Conservation (phyloP, 805 yeast species). For the Suhomyces pyralidae region DNA sequence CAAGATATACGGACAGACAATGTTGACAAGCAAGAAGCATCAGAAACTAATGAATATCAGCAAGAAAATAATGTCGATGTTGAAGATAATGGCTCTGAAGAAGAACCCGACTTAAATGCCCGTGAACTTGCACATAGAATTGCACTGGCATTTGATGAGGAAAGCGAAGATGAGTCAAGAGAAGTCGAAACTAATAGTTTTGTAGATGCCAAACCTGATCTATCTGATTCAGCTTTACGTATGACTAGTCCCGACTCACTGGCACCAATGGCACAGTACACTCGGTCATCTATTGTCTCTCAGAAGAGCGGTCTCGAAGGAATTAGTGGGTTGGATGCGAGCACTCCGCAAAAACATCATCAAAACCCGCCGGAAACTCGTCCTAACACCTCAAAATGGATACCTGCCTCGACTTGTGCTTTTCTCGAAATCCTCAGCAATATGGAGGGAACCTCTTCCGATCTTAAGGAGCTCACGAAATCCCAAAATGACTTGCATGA, state of each 20-base stretch:
- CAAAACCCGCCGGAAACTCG: background rate
- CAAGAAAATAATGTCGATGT: background rate
- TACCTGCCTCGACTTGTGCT: conserved; percentile 7
- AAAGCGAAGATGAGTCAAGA: background rate
- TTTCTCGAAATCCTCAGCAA: conserved; percentile 17
- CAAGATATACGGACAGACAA: background rate
- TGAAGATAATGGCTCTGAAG: background rate
- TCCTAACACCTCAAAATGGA: conserved; percentile 3
- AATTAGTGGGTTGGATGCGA: conserved; percentile 12
- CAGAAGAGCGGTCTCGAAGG: background rate
- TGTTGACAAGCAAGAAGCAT: background rate
- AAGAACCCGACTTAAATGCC: background rate
- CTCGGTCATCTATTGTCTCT: conserved; percentile 3
- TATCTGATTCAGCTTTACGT: background rate
- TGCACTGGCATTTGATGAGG: background rate
- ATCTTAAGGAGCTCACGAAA: conserved; percentile 29
- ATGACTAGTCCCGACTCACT: background rate
- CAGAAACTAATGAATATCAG: background rate
- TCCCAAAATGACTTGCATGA: conserved; percentile 47
- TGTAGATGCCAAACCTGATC: background rate
- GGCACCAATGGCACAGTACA: conserved; percentile 9
- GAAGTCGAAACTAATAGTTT: background rate
- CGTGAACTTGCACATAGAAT: background rate
- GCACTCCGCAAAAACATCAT: conserved; percentile 12
- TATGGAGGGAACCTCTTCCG: conserved; percentile 36